A percentile compares a stretch with the other conserved stretches of the same genome.
phyloP scores from a whole-genome alignment of 306 rosid species.

The Rosa persica region DNA sequence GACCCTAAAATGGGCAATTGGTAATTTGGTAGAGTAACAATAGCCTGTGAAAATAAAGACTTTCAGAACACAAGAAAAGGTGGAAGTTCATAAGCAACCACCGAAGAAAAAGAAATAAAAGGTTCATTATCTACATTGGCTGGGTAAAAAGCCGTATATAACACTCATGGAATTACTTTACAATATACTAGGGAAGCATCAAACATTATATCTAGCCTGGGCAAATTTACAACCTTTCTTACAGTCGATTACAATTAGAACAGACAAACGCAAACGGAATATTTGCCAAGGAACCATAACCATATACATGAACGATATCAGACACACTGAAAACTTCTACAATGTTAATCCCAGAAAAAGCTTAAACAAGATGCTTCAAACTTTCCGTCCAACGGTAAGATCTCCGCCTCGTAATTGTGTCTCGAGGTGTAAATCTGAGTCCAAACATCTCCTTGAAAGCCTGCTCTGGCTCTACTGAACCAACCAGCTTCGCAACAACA shows the following conservation, averaged over 20 bases:
- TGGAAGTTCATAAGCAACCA: background rate
- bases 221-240: slow-evolving; percentile 36
- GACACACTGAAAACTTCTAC: slow-evolving; percentile 24
- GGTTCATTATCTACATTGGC: background rate
- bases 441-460: slow-evolving; percentile 99
- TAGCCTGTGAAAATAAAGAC: background rate
- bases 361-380: slow-evolving; percentile 48
- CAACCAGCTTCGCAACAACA: slow-evolving; percentile 72
- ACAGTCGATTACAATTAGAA: slow-evolving; percentile 40
- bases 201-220: slow-evolving; percentile 15
- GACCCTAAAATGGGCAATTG: too few species aligned
- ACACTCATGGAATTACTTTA: slow-evolving; percentile 16
- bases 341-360: slow-evolving; percentile 9
- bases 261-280: background rate
- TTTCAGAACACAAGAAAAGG: background rate
- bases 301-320: slow-evolving; percentile 26
- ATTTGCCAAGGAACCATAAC: slow-evolving; percentile 21
- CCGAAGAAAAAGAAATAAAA: background rate
- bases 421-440: slow-evolving; percentile 78
- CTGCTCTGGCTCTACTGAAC: slow-evolving; percentile 67
- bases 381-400: slow-evolving; percentile 50
- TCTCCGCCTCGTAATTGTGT: slow-evolving; percentile 35
- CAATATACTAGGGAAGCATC: slow-evolving; percentile 17
- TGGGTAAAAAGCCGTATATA: slow-evolving; percentile 4
- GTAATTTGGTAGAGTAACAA: background rate